A percentile compares a stretch with the other conserved stretches of the same genome.
Evolutionary conservation across 148 eudicot genomes (phyloP).

Genomic region (Linanthus parryae): DNA sequence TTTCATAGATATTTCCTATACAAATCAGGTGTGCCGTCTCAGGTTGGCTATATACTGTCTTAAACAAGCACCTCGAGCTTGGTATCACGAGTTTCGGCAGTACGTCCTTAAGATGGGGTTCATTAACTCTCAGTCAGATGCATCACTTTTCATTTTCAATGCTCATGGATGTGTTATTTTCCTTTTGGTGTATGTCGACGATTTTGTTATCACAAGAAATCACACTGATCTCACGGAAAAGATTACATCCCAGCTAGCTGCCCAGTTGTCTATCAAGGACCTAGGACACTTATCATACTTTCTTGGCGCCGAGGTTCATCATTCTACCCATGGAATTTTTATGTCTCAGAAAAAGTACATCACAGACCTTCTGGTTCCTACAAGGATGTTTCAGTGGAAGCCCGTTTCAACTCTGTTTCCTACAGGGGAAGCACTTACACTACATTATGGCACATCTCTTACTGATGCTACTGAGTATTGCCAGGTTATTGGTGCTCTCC

Average conservation of each 20-base stretch:
- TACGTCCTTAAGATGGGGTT: background rate
- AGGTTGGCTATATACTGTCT: background rate
- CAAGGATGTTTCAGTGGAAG: background rate
- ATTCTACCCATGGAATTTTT: background rate
- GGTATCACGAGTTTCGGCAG: background rate
- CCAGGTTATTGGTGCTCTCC: background rate
- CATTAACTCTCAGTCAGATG: background rate
- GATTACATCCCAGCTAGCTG: too few relatives aligned
- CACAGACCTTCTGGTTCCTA: background rate
- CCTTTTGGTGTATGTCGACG: background rate
- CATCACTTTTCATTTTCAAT: background rate
- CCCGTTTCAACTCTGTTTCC: background rate
- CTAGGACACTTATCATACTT: background rate
- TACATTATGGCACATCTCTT: background rate
- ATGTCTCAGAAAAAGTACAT: background rate
- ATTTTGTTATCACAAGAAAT: background rate
- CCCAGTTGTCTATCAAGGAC: background rate
- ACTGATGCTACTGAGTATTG: background rate
- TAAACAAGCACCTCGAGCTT: background rate
- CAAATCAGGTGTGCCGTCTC: background rate
- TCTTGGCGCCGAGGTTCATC: background rate
- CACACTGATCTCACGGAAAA: too few relatives aligned
- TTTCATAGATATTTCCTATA: background rate
- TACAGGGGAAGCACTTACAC: too few relatives aligned
- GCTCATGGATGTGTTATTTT: background rate